Base-by-base conservation (phyloP, 2,329 filamentous ascomycete species). In the Aspergillus calidoustus region DNA sequence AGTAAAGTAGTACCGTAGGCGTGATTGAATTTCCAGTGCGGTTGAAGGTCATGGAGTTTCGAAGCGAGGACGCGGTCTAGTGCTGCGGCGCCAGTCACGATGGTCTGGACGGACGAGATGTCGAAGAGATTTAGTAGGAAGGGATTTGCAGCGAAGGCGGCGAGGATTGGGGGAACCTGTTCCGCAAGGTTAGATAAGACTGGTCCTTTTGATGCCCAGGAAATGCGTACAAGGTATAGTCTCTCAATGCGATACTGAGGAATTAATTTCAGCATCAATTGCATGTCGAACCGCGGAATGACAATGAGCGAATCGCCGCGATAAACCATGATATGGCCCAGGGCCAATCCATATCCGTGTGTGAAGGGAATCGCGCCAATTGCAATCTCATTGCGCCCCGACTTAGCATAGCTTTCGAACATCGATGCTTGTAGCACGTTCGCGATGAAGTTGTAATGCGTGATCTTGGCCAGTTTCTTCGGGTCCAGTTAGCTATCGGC, bases 391-490 rank as follows among this genome's bases (percentile, higher is more conserved):
- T 34, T 60, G 4, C 58, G 58, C 15, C 58, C 58, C 1, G 46
- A 51, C 31, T 60, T 60, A 4, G 34, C 52, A 11, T 55, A 51
- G 13, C 52, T 55, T 19, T 60, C 58, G 28, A 47, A 50, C 52
- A 55, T 55, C 15, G 69, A 56, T 87, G 84, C 15, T 46, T 62
- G 60, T 3, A 62, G 51, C 7, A 54, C 51, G n/a, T 62, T 62
- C 6, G 54, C 54, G 34, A 62, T 62, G 41, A 62, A 54, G 41
- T 62, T 62, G 50, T 62, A 62, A 49, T 62, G 60, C 1, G 60
- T 54, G n/a, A 62, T 58, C 7, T 54, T 58, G n/a, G 55, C 60
- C 2, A 57, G 31, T 58, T 62, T 62, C 60, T 60, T 44, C 11
- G 17, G 2, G 15, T 13, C 23, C 22, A 44, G 51, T n/a, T 38